A percentile compares a stretch with the other conserved stretches of the same genome.
Evolutionary conservation across 1,284 basidiomycete species (phyloP).

Genomic region (Tylopilus sp.): DNA sequence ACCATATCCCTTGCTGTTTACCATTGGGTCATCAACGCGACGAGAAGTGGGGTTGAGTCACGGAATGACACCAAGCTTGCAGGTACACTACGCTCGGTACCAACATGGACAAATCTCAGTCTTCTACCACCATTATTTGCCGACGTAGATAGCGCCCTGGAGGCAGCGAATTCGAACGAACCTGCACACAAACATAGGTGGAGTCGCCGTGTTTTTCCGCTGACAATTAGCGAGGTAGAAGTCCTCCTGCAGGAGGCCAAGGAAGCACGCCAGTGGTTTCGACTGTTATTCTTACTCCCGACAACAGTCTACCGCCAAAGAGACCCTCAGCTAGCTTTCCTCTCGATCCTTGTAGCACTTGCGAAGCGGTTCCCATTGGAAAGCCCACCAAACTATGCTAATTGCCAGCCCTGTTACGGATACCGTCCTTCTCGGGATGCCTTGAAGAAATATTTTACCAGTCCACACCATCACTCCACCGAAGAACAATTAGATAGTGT

Average conservation of each 20-base stretch:
- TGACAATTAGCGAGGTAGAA: not conserved
- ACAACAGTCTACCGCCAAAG: not conserved
- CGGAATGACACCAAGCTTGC: not conserved
- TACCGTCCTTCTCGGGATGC: too few species aligned
- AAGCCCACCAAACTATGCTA: not conserved
- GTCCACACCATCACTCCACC: too few species aligned
- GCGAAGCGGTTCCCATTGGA: not conserved
- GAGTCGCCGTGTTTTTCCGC: not conserved
- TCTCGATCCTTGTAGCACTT: not conserved
- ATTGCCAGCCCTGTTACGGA: not conserved
- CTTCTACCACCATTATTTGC: too few species aligned
- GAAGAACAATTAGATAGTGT: too few species aligned
- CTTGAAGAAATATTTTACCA: too few species aligned
- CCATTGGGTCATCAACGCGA: not conserved
- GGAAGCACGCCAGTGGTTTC: not conserved
- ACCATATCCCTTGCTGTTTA: not conserved
- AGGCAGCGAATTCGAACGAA: too few species aligned
- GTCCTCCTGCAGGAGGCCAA: not conserved
- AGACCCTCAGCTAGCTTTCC: not conserved
- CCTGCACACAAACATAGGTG: too few species aligned
- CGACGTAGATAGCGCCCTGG: too few species aligned
- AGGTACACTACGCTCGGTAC: not conserved
- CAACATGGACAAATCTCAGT: too few species aligned
- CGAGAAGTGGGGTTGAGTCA: not conserved
- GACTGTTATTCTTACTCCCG: not conserved